Evolutionary conservation across 805 yeast genomes (phyloP), one percentile per base, ranked within the genome.

Genomic region (Yarrowia deformans): DNA sequence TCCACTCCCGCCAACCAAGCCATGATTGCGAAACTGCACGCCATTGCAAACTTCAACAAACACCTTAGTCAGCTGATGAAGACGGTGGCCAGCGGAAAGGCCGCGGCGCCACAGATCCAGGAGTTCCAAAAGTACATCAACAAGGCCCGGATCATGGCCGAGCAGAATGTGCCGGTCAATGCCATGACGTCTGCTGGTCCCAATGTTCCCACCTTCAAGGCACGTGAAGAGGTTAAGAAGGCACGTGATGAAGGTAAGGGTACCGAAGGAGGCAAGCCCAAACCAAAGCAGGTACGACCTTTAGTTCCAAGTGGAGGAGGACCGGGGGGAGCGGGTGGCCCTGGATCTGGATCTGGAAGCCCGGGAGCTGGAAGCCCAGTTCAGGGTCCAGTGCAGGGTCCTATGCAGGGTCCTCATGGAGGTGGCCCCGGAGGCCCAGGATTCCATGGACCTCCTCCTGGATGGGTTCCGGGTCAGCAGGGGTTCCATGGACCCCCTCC

Each of bases 21-120:
- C 71, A 91, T 94, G 90, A 92, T 94, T 73, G 87, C 90, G 4
- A 90, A 92, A 73, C 83, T 94, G 74, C 93, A 93, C 74, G 82
- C 89, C 0, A 87, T 94, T 78, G 98, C 98, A 0, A 84, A 89
- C 49, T 82, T 83, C 5, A 96, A 93, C 74, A 83, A 86, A 0
- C 83, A 87, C 5, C 78, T 94, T 63, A 89, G 87, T 72, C 79
- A 84, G 0, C 79, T 94, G 67, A 93, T 94, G 97, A 87, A 88
- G 71, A 84, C 84, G 6, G 97, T 94, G 1, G 98, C 98, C 0
- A 84, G 89, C 69, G 97, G 97, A 5, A 83, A 82, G 32, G 97
- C 97, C 0, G 77, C 87, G 0, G 84, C 86, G 6, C 87, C 84
- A 8, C 94, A 92, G 76, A 89, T 94, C 18, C 80, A 85, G 32